Conservation (phyloP, 108 stramenopile genomes). For the Pelagomonas calceolata region DNA sequence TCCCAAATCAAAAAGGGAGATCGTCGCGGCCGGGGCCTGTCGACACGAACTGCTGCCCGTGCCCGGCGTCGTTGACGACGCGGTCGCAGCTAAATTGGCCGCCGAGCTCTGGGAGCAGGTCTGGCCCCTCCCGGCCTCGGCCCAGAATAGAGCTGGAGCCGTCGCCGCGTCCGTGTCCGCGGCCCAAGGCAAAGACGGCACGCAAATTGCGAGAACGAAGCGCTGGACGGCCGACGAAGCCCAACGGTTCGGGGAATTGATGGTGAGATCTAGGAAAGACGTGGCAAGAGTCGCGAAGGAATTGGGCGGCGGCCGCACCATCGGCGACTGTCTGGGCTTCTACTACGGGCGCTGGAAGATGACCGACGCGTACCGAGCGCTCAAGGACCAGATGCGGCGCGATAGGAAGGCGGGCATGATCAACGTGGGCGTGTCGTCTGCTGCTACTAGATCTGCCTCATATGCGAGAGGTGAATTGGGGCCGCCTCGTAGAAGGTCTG, state of each 20-base stretch:
- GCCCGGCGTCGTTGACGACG: too few species aligned
- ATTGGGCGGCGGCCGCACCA: background rate
- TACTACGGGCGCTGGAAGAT: background rate
- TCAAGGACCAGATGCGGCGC: background rate
- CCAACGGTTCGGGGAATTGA: background rate
- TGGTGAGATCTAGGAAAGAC: background rate
- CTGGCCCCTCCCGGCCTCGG: background rate
- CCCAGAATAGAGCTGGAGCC: background rate
- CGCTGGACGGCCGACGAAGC: background rate
- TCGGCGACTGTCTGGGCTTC: background rate
- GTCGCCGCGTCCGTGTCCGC: background rate
- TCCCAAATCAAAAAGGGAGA: background rate
- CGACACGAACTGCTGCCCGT: background rate
- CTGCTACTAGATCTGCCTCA: too few species aligned
- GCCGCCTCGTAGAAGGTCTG: too few species aligned
- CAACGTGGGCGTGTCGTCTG: too few species aligned
- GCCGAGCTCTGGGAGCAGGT: background rate
- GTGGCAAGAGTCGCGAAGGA: background rate
- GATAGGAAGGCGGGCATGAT: background rate
- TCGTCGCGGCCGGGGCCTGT: too few species aligned
- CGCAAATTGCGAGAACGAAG: background rate
- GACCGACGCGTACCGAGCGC: background rate
- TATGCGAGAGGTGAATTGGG: too few species aligned
- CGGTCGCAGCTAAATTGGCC: background rate
- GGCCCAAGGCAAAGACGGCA: background rate